Percentiles rank a stretch among this genome's conserved stretches.
These are phyloP conservation scores for Capronia americana DNA, from an alignment of 2,329 filamentous ascomycete genomes.

Conservation along the genomic window DNA sequence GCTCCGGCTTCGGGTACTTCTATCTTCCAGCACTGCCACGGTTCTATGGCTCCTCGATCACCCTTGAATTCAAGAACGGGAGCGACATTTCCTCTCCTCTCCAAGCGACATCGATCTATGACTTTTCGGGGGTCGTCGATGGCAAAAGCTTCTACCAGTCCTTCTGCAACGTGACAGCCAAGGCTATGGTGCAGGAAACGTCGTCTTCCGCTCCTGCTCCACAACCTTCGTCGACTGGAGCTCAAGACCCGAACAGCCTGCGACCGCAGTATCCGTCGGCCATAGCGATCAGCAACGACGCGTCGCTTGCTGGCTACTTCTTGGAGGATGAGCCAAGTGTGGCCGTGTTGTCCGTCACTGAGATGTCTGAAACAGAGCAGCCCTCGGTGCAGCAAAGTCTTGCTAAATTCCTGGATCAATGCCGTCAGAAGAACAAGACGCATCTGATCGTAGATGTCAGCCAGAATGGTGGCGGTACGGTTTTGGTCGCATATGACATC, in stretches of 20 bases:
- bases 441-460: conserved; percentile 69
- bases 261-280: conserved; percentile 47
- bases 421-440: conserved; percentile 53
- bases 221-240: conserved; percentile 34
- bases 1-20: neutral
- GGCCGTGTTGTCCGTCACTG: conserved; percentile 53
- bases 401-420: conserved; percentile 55
- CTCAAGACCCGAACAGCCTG: conserved; percentile 8
- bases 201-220: neutral
- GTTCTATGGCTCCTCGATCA: conserved; percentile 9
- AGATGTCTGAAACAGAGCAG: conserved; percentile 43
- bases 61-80: conserved; percentile 16
- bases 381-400: conserved; percentile 41
- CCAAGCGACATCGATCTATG: neutral
- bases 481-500: conserved; percentile 55
- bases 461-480: conserved; percentile 64
- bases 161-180: conserved; percentile 24
- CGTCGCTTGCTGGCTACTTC: conserved; percentile 53
- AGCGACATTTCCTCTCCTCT: conserved; percentile 1
- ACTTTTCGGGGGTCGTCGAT: conserved; percentile 8
- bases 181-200: conserved; percentile 23
- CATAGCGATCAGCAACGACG: conserved; percentile 43
- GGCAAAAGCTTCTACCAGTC: conserved; percentile 22
- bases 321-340: conserved; percentile 51
- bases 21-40: neutral